Percentiles rank a stretch among this genome's conserved stretches.
Conservation (phyloP, 2,329 filamentous ascomycete genomes). For the Fusarium buxicola region DNA sequence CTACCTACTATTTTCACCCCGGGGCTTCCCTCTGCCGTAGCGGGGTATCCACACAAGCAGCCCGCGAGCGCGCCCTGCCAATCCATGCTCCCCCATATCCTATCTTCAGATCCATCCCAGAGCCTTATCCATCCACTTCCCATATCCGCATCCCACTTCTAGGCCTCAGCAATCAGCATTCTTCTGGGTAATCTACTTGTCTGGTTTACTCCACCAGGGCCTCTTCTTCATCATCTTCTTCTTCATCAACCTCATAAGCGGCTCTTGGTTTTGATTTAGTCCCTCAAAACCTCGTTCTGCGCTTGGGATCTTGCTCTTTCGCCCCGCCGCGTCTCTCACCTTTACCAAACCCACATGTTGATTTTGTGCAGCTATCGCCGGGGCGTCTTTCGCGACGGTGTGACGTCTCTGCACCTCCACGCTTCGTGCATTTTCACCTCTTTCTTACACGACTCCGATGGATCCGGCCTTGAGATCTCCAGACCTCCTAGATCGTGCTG, state of each 20-base stretch:
- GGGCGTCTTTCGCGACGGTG: conserved; percentile 66
- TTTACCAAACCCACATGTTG: conserved; percentile 65
- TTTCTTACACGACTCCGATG: conserved; percentile 61
- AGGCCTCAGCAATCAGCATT: conserved; percentile 33
- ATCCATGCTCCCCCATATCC: conserved; percentile 47
- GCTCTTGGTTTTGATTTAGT: conserved; percentile 25
- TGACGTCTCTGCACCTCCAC: conserved; percentile 61
- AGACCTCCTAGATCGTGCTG: conserved; percentile 68
- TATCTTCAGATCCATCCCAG: conserved; percentile 40
- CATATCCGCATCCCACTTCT: conserved; percentile 41
- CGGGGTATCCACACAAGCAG: conserved; percentile 55
- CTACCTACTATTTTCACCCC: conserved; percentile 39
- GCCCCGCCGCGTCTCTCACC: conserved; percentile 35
- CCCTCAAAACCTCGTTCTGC: conserved; percentile 21
- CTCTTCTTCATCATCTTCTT: conserved; percentile 28
- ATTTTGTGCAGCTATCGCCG: conserved; percentile 64
- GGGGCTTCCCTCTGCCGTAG: conserved; percentile 34
- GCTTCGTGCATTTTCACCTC: conserved; percentile 52
- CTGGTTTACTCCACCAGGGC: conserved; percentile 13
- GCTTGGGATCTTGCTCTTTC: conserved; percentile 34
- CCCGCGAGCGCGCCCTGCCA: conserved; percentile 47
- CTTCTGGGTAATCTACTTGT: conserved; percentile 24
- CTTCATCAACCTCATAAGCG: conserved; percentile 6
- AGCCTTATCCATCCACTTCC: conserved; percentile 37
- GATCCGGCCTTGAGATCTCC: conserved; percentile 62